Conservation (phyloP, 2,329 filamentous ascomycete genomes). For the Aspergillus sclerotialis region DNA sequence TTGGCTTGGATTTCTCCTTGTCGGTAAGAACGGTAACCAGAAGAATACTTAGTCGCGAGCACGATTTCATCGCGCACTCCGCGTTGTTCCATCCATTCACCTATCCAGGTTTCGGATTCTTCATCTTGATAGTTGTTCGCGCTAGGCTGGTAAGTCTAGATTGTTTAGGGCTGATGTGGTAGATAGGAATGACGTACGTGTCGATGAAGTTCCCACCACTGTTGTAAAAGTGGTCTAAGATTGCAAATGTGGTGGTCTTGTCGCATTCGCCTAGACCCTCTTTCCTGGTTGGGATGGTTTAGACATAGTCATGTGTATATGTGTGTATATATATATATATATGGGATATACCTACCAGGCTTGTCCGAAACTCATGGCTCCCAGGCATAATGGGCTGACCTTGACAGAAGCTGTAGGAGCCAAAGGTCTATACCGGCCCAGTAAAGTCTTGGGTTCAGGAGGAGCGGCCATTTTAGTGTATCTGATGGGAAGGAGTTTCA, state of each 20-base stretch:
- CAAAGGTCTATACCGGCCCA: slow-evolving; percentile 48
- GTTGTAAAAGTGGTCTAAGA: slow-evolving; percentile 45
- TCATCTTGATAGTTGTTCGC: slow-evolving; percentile 46
- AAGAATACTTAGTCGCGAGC: slow-evolving; percentile 49
- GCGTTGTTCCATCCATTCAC: slow-evolving; percentile 46
- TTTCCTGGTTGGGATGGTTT: slow-evolving; percentile 14
- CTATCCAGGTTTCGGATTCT: slow-evolving; percentile 45
- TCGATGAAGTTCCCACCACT: slow-evolving; percentile 50
- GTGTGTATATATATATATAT: background rate
- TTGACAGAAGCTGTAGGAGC: slow-evolving; percentile 45
- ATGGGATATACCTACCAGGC: slow-evolving; percentile 30
- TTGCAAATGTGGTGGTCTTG: slow-evolving; percentile 43
- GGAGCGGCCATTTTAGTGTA: background rate
- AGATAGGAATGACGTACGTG: slow-evolving; percentile 23
- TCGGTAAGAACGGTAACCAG: background rate
- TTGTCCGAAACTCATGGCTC: slow-evolving; percentile 50
- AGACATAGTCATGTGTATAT: background rate
- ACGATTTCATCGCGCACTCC: slow-evolving; percentile 47
- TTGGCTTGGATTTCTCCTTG: slow-evolving; percentile 29
- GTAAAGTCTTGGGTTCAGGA: slow-evolving; percentile 13
- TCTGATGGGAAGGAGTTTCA: too few relatives aligned
- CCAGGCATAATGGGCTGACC: slow-evolving; percentile 49
- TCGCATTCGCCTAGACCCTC: slow-evolving; percentile 34
- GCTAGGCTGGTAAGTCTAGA: too few relatives aligned
- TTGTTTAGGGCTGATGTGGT: background rate